Evolutionary conservation across 495 filamentous ascomycete species (phyloP).

Genomic region (Neurospora sp.): DNA sequence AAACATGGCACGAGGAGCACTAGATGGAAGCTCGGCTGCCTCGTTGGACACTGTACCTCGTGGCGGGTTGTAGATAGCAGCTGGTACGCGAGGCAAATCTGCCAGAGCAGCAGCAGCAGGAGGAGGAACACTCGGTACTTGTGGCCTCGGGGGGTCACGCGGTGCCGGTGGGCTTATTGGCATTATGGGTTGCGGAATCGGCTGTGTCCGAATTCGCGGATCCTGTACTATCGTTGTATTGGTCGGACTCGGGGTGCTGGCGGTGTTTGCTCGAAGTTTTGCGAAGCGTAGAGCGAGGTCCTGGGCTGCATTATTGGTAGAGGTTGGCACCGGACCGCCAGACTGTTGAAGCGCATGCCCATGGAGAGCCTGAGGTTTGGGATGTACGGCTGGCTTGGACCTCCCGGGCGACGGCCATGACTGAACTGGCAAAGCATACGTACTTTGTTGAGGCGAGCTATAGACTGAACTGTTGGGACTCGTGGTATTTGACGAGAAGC

Average conservation of each 20-base stretch:
- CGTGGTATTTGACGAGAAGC: background rate
- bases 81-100: slow-evolving; percentile 64
- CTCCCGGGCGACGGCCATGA: slow-evolving; percentile 10
- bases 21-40: slow-evolving; percentile 38
- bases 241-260: slow-evolving; percentile 1
- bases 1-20: slow-evolving; percentile 37
- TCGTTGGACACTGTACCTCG: slow-evolving; percentile 46
- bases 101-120: slow-evolving; percentile 28
- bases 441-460: background rate
- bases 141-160: slow-evolving; percentile 49
- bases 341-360: slow-evolving; percentile 36
- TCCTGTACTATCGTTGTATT: slow-evolving; percentile 14
- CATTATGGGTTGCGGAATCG: slow-evolving; percentile 11
- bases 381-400: slow-evolving; percentile 44
- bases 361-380: slow-evolving; percentile 54
- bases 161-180: slow-evolving; percentile 23
- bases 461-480: background rate
- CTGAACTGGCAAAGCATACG: slow-evolving; percentile 7
- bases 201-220: slow-evolving; percentile 30
- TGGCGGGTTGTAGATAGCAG: slow-evolving; percentile 77
- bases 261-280: slow-evolving; percentile 34
- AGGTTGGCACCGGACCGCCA: background rate
- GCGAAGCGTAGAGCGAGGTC: slow-evolving; percentile 51
- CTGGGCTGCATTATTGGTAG: slow-evolving; percentile 15
- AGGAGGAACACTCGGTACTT: slow-evolving; percentile 46